Base-by-base conservation (phyloP, 2,329 filamentous ascomycete genomes). In the Berkeleyomyces rouxiae region DNA sequence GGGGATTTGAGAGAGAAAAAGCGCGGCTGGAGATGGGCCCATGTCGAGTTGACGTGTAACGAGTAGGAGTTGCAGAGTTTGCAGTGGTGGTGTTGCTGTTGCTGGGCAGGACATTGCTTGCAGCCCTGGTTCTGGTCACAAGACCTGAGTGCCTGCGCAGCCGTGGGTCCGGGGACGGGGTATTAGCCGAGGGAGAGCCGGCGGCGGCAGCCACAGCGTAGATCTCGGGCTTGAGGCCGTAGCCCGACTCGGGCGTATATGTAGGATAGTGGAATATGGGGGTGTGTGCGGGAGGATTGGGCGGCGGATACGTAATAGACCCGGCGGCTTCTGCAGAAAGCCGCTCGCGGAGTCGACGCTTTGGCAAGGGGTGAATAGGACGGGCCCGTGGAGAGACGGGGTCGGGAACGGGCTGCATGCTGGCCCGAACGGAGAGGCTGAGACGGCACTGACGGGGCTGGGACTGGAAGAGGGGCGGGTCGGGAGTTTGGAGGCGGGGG, bases 281-380 rank as follows among this genome's bases (percentile, higher is more conserved):
- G 7, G 82, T 81, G 47, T 58, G 61, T 3, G 82, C 81, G 33
- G 83, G 81, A 44, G 85, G 80, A n/a, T 85, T 86, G 11, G 85
- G 81, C 3, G 88, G 84, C 7, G 92, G 91, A 69, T 90, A 96
- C 68, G 85, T 80, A 68, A 96, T 93, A 39, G 86, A 83, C 61
- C 87, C 85, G 63, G 88, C 90, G 68, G 88, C 85, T 72, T 95
- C 89, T 65, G 88, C 86, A 40, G 92, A 91, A 61, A 99, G 79
- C 63, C 89, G 85, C 71, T 93, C 90, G 69, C 91, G 88, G 62
- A 99, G 80, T 67, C 88, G 86, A 70, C 90, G 87, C 75, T 88
- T 93, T 51, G 93, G 93, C 65, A 99, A 77, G 63, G 93, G 93
- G 71, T 90, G 86, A 72, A 99, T 99, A 65, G 92, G 87, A 73